A percentile compares a stretch with the other conserved stretches of the same genome.
These are phyloP conservation scores for Diaporthe helianthi DNA, from an alignment of 2,329 filamentous ascomycete genomes.

Conservation along the genomic window DNA sequence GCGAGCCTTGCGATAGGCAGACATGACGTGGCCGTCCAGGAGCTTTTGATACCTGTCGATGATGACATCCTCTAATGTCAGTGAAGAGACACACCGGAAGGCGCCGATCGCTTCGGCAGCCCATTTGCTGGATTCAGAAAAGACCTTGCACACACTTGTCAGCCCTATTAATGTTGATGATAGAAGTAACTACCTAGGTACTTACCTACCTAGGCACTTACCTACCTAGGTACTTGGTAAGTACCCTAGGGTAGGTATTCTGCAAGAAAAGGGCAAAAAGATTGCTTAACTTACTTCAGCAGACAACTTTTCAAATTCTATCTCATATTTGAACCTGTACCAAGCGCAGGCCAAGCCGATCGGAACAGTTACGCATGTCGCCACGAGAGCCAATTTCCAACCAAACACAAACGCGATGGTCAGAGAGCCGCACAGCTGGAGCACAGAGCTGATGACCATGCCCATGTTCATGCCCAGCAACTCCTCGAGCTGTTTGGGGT, in stretches of 20 bases:
- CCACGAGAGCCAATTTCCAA: conserved; percentile 78
- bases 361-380: conserved; percentile 65
- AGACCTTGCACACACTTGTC: conserved; percentile 48
- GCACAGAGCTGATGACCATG: conserved; percentile 66
- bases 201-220: no score
- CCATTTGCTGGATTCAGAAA: conserved; percentile 75
- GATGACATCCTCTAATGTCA: conserved; percentile 74
- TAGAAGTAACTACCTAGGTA: no score
- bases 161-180: no score
- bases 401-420: conserved; percentile 74
- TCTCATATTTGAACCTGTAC: conserved; percentile 63
- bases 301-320: conserved; percentile 74
- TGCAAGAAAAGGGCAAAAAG: background rate
- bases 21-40: conserved; percentile 63
- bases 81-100: conserved; percentile 73
- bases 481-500: conserved; percentile 67
- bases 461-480: conserved; percentile 70
- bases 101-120: conserved; percentile 77
- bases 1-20: conserved; percentile 67
- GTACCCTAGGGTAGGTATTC: no score
- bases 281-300: conserved; percentile 49
- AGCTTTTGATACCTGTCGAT: conserved; percentile 65
- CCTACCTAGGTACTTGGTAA: no score
- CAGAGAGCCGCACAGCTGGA: conserved; percentile 70
- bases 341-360: conserved; percentile 56